These are phyloP conservation scores for Tephrocybe sp. DNA, from an alignment of 768 basidiomycete genomes.

Conservation along the genomic window DNA sequence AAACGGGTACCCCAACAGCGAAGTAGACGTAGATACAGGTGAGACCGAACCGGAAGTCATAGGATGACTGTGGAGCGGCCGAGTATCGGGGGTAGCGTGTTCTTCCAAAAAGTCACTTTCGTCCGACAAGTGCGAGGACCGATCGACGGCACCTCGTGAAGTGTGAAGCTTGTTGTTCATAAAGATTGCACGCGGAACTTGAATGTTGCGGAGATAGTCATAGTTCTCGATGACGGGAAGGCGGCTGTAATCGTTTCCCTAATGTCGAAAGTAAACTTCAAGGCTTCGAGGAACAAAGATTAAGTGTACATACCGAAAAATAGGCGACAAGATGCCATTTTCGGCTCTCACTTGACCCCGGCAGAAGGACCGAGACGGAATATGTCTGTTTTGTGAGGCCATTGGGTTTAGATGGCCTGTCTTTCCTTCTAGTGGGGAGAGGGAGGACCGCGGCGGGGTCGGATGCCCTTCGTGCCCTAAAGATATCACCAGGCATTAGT, in stretches of 20 bases:
- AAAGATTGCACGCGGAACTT: slow-evolving; percentile 70
- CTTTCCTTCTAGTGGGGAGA: slow-evolving; percentile 66
- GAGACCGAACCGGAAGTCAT: slow-evolving; percentile 11
- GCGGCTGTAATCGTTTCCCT: slow-evolving; percentile 68
- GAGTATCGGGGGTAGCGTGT: slow-evolving; percentile 16
- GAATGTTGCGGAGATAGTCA: slow-evolving; percentile 65
- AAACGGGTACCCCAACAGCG: slow-evolving; percentile 12
- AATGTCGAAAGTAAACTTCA: slow-evolving; percentile 1
- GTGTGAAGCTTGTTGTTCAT: slow-evolving; percentile 60
- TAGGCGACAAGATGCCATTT: slow-evolving; percentile 88
- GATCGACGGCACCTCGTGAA: slow-evolving; percentile 32
- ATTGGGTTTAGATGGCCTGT: slow-evolving; percentile 73
- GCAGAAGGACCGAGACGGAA: slow-evolving; percentile 69
- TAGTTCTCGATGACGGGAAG: slow-evolving; percentile 75
- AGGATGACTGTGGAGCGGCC: slow-evolving; percentile 20
- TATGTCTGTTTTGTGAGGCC: slow-evolving; percentile 88
- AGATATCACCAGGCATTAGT: slow-evolving; percentile 10
- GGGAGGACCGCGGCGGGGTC: slow-evolving; percentile 60
- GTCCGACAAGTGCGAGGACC: slow-evolving; percentile 44
- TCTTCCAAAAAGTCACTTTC: slow-evolving; percentile 41
- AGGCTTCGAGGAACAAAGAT: background rate
- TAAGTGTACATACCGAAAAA: slow-evolving; percentile 55
- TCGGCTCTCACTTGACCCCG: slow-evolving; percentile 51
- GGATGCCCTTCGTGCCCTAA: slow-evolving; percentile 55
- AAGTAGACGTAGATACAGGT: slow-evolving; percentile 18